Conservation (phyloP, 2,329 filamentous ascomycete genomes). For the Xylaria sp. region DNA sequence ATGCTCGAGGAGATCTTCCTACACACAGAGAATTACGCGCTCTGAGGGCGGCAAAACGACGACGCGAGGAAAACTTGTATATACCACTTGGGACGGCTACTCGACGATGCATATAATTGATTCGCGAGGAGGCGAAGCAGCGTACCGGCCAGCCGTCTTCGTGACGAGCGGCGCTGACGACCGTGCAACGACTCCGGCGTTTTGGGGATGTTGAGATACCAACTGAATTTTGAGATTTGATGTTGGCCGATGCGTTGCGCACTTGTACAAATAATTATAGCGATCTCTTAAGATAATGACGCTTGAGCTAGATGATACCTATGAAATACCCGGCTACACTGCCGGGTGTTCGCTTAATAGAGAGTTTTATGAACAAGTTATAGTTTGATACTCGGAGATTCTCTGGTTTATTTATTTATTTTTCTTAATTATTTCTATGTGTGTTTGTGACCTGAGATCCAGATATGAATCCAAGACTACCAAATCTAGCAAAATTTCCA, state of each 20-base stretch:
- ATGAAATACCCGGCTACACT: neutral
- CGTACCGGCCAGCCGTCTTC: neutral
- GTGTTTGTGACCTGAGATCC: neutral
- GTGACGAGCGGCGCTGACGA: conserved; percentile 16
- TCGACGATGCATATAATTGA: conserved; percentile 12
- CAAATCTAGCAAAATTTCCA: neutral
- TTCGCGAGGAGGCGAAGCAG: neutral
- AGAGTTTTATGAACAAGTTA: conserved; percentile 1
- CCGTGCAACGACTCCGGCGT: conserved; percentile 33
- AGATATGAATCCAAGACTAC: neutral
- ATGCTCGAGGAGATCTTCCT: conserved; percentile 89
- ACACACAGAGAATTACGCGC: conserved; percentile 94
- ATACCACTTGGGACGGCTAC: conserved; percentile 17
- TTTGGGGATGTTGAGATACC: conserved; percentile 35
- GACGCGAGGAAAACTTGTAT: conserved; percentile 26
- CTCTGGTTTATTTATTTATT: too few species aligned
- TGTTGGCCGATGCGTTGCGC: conserved; percentile 9
- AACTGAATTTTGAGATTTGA: conserved; percentile 19
- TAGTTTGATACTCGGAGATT: neutral
- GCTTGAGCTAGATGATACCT: conserved; percentile 27
- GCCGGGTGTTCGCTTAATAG: conserved; percentile 18
- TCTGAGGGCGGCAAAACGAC: conserved; percentile 58
- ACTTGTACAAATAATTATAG: conserved; percentile 24
- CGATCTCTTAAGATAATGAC: conserved; percentile 4
- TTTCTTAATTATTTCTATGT: too few species aligned